phyloP scores from a whole-genome alignment of 2,329 filamentous ascomycete species.

The Alternaria viburni region DNA sequence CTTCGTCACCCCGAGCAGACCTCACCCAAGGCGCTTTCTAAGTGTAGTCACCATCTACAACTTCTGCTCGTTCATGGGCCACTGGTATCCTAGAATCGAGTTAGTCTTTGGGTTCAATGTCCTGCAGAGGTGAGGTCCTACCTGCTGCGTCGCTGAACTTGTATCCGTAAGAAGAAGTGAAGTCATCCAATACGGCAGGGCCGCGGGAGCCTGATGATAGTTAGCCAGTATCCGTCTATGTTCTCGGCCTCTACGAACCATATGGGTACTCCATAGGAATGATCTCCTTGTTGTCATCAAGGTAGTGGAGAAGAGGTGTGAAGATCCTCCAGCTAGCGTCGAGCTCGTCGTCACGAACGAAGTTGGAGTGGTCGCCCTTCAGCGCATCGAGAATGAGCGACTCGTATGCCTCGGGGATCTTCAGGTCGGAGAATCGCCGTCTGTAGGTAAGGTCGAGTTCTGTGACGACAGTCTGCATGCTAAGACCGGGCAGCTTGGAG shows the following conservation, averaged over 20 bases:
- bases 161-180: constrained; percentile 97
- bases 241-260: constrained; percentile 64
- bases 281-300: constrained; percentile 99
- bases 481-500: constrained; percentile 96
- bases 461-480: constrained; percentile 99
- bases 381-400: constrained; percentile 95
- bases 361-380: constrained; percentile 99
- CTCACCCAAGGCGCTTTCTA: constrained; percentile 25
- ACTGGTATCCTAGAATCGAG: constrained; percentile 45
- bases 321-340: constrained; percentile 99
- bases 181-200: constrained; percentile 94
- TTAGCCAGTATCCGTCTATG: constrained; percentile 22
- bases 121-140: constrained; percentile 28
- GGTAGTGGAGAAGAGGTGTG: constrained; percentile 94
- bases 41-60: constrained; percentile 28
- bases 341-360: constrained; percentile 71
- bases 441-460: constrained; percentile 98
- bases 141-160: constrained; percentile 97
- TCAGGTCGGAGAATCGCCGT: constrained; percentile 96
- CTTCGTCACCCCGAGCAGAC: constrained; percentile 17
- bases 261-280: constrained; percentile 99
- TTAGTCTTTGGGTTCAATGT: constrained; percentile 21
- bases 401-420: constrained; percentile 99
- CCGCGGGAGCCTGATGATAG: constrained; percentile 82
- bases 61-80: constrained; percentile 49